These are phyloP conservation scores for Myxozyma geophila DNA, from an alignment of 805 yeast species.

Conservation along the genomic window DNA sequence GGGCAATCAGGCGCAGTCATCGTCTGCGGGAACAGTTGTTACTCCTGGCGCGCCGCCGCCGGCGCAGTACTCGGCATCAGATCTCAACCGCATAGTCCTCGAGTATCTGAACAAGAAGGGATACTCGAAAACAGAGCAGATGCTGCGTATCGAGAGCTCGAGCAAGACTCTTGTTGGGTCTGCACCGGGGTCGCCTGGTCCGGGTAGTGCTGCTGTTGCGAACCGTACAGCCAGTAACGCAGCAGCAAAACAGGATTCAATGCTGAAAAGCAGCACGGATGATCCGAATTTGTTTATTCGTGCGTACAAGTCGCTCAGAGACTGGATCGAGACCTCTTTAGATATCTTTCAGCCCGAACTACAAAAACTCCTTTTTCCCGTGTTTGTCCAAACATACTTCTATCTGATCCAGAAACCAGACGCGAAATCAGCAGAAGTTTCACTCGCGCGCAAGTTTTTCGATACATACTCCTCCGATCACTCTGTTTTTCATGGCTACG, in stretches of 20 bases:
- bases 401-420: conserved; percentile 72
- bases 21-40: not conserved
- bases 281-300: conserved; percentile 74
- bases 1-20: not conserved
- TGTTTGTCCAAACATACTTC: conserved; percentile 87
- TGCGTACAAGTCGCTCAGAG: conserved; percentile 77
- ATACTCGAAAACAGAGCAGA: conserved; percentile 90
- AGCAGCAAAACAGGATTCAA: conserved; percentile 43
- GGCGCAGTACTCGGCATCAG: conserved; percentile 66
- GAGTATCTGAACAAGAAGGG: conserved; percentile 94
- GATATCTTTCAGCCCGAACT: conserved; percentile 90
- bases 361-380: conserved; percentile 80
- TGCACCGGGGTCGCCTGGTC: conserved; percentile 23
- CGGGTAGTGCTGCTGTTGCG: conserved; percentile 15
- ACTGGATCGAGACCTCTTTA: conserved; percentile 89
- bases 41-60: conserved; percentile 6
- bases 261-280: conserved; percentile 41
- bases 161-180: conserved; percentile 38
- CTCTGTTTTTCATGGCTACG: conserved; percentile 73
- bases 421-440: conserved; percentile 39
- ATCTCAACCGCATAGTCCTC: conserved; percentile 85
- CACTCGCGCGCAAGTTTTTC: conserved; percentile 70
- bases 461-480: conserved; percentile 77
- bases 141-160: conserved; percentile 77
- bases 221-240: conserved; percentile 33